Base-by-base conservation (phyloP, 2,329 filamentous ascomycete species). In the Ophiostoma sp. region DNA sequence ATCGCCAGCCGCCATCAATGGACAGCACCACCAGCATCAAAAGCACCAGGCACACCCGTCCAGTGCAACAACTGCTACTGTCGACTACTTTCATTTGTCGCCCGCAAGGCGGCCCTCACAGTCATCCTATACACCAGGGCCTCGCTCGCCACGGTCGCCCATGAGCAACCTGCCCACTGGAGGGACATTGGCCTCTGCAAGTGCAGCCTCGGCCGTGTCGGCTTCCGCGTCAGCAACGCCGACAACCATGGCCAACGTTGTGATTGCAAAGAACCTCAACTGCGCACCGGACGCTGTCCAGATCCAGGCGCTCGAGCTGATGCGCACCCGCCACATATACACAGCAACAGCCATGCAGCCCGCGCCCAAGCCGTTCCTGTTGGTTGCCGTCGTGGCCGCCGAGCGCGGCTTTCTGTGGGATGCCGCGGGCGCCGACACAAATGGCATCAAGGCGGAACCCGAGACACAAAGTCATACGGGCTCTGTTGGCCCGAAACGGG, bases 261-360 rank as follows among this genome's bases (percentile, higher is more conserved):
- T 98, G 31, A 85, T 99, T 68, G 92, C 91, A 1, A 90, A 89
- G 74, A 88, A 96, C 77, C 86, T 98, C 68, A 88, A 97, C 77
- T 81, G 82, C 68, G 90, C 92, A 0, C 85, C 86, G n/a, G 84
- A 87, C 48, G 85, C 87, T 69, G 88, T 98, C 13, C 95, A 99
- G 79, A 89, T 95, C 64, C 93, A 97, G 78, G 90, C 81, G 2
- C 79, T 88, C 35, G 83, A 96, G 85, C 86, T 98, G 11, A 87
- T 98, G 70, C 89, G 92, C 69, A 91, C 90, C 0, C 89, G 87
- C 71, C 88, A 92, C 72, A 88, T 96, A 76, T 91, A 90, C 76
- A 93, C 90, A 2, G 87, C 89, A 72, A 91, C 88, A 1, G 87
- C 89, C 27, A 87, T 93, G 64, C 88, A 96, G 75, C 83, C 85